These are phyloP conservation scores for Drechmeria coniospora DNA, from an alignment of 2,329 filamentous ascomycete genomes.

Conservation along the genomic window DNA sequence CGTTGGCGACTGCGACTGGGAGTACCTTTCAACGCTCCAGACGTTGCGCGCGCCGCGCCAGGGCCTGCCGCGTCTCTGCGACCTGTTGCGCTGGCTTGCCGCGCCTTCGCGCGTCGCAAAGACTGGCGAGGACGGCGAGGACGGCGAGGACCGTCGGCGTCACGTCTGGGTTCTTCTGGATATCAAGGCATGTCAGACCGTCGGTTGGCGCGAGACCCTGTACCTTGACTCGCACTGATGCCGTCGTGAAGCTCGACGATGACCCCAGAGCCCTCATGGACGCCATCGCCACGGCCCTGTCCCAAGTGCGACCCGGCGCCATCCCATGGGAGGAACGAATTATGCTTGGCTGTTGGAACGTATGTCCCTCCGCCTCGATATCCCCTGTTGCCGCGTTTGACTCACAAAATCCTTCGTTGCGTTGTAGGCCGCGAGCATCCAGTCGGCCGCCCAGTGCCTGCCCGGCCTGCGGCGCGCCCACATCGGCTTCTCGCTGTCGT, in stretches of 20 bases:
- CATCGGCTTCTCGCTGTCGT: slow-evolving; percentile 50
- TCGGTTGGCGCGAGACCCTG: too few species aligned
- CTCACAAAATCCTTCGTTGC: neutral
- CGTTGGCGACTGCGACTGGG: slow-evolving; percentile 64
- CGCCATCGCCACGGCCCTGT: slow-evolving; percentile 49
- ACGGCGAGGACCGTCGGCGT: slow-evolving; percentile 36
- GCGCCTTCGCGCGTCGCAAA: slow-evolving; percentile 24
- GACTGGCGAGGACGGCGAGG: slow-evolving; percentile 28
- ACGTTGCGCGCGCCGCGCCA: slow-evolving; percentile 54
- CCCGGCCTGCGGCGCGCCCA: slow-evolving; percentile 49
- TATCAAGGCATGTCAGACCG: slow-evolving; percentile 51
- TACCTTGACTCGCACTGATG: neutral
- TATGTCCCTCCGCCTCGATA: slow-evolving; percentile 19
- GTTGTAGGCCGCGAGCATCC: slow-evolving; percentile 47
- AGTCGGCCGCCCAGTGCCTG: slow-evolving; percentile 44
- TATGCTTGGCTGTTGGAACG: slow-evolving; percentile 70
- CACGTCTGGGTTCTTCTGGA: slow-evolving; percentile 72
- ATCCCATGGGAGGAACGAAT: slow-evolving; percentile 58
- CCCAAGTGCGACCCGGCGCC: slow-evolving; percentile 26
- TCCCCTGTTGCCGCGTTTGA: neutral
- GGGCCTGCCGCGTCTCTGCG: slow-evolving; percentile 56
- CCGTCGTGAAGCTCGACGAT: slow-evolving; percentile 43
- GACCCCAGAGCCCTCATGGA: slow-evolving; percentile 55
- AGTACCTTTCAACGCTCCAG: slow-evolving; percentile 50
- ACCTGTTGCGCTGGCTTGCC: slow-evolving; percentile 59